Percentiles rank a stretch among this genome's conserved stretches.
Conservation (phyloP, 2,329 filamentous ascomycete species). For the Xylariaceae sp. region DNA sequence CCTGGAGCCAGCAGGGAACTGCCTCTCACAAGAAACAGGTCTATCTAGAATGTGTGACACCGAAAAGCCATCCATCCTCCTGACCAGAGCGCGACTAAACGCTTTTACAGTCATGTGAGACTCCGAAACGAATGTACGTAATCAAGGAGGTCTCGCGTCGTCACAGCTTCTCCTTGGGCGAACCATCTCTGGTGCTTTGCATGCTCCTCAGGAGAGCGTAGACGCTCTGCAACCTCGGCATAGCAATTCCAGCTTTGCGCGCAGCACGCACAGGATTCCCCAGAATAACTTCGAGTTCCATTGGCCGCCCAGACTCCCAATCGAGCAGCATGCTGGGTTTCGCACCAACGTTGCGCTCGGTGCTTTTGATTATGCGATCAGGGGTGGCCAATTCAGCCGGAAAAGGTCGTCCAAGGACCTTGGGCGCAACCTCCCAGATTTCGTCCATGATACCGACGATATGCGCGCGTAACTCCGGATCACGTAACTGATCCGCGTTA, state of each 20-base stretch:
- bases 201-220: slow-evolving; percentile 62
- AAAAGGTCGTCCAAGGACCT: slow-evolving; percentile 56
- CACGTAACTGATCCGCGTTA: slow-evolving; percentile 61
- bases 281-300: slow-evolving; percentile 69
- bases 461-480: slow-evolving; percentile 58
- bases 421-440: slow-evolving; percentile 58
- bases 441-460: slow-evolving; percentile 64
- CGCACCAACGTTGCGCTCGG: slow-evolving; percentile 58
- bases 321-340: slow-evolving; percentile 65
- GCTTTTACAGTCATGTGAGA: neutral
- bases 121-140: neutral
- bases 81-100: neutral
- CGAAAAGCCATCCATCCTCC: neutral
- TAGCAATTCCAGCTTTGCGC: slow-evolving; percentile 54
- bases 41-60: neutral
- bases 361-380: slow-evolving; percentile 59
- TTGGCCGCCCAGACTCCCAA: slow-evolving; percentile 59
- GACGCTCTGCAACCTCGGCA: slow-evolving; percentile 61
- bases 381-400: slow-evolving; percentile 56
- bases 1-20: neutral
- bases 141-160: neutral
- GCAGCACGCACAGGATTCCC: slow-evolving; percentile 66
- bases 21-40: neutral
- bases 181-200: slow-evolving; percentile 47
- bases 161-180: slow-evolving; percentile 35